These are phyloP conservation scores for Larix sibirica DNA, from an alignment of 83 land plant genomes.

Conservation along the genomic window DNA sequence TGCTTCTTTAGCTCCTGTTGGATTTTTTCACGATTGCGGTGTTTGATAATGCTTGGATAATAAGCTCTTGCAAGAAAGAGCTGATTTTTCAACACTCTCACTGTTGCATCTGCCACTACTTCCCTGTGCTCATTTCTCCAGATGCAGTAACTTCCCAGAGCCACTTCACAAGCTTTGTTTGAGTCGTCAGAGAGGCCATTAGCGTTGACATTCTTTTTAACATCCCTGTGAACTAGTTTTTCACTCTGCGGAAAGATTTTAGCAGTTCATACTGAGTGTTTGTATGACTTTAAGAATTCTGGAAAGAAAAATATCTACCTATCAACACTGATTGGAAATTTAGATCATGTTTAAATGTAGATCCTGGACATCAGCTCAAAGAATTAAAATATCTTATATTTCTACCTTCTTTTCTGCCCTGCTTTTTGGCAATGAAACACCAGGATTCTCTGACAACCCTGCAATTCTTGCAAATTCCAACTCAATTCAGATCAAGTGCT, in stretches of 20 bases:
- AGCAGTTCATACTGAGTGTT: constrained; percentile 5
- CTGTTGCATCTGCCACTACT: constrained; percentile 53
- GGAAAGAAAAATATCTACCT: background rate
- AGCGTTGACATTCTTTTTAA: background rate
- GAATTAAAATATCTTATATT: background rate
- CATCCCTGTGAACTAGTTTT: background rate
- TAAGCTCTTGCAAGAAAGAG: constrained; percentile 73
- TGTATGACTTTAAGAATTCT: background rate
- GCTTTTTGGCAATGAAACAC: background rate
- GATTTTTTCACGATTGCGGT: constrained; percentile 35
- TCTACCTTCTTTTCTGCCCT: constrained; percentile 1
- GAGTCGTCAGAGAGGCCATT: constrained; percentile 22
- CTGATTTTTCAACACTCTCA: constrained; percentile 63
- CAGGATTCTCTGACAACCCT: constrained; percentile 13
- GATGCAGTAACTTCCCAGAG: constrained; percentile 69
- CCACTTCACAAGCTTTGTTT: constrained; percentile 43
- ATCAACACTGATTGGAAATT: background rate
- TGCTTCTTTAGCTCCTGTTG: constrained; percentile 58
- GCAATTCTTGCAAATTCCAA: constrained; percentile 11
- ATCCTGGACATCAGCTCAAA: background rate
- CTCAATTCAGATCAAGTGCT: constrained; percentile 16
- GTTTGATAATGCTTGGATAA: constrained; percentile 66
- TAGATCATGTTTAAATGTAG: background rate
- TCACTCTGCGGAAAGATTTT: constrained; percentile 6
- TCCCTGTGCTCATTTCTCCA: constrained; percentile 62